These are phyloP conservation scores for Schizochytrium sp. DNA, from an alignment of 108 stramenopile species.

Conservation along the genomic window DNA sequence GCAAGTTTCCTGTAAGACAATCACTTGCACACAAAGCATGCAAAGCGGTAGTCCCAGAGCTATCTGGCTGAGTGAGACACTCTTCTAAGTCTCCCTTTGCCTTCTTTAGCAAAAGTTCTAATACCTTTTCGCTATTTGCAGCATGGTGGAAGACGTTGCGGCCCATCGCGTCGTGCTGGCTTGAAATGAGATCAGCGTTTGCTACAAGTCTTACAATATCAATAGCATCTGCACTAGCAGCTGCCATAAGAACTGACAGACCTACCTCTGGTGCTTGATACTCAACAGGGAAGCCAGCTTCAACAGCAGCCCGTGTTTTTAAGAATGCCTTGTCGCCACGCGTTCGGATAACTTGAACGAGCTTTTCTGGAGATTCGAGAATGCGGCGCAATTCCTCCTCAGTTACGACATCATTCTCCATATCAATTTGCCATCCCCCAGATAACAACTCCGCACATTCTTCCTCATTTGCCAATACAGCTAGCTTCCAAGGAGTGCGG, in stretches of 20 bases:
- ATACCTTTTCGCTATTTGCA: background rate
- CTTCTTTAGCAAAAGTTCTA: constrained; percentile 26
- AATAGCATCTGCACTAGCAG: background rate
- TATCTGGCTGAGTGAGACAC: constrained; percentile 4
- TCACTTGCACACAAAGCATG: constrained; percentile 1
- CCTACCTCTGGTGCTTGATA: background rate
- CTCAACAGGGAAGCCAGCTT: constrained; percentile 1
- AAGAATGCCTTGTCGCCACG: background rate
- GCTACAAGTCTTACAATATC: constrained; percentile 19
- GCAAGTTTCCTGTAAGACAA: background rate
- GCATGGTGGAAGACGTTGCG: constrained; percentile 5
- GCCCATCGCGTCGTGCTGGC: background rate
- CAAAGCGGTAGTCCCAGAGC: background rate
- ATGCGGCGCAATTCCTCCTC: background rate
- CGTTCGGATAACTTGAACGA: background rate
- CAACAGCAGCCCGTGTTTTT: constrained; percentile 10
- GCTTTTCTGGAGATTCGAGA: background rate
- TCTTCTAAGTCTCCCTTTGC: background rate
- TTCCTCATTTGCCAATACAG: background rate
- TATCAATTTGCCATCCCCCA: constrained; percentile 38
- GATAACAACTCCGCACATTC: constrained; percentile 24
- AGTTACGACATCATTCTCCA: constrained; percentile 4
- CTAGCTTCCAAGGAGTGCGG: constrained; percentile 18
- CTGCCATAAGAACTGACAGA: background rate
- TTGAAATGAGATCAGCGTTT: background rate